Base-by-base conservation (phyloP, 2,329 filamentous ascomycete species). In the Triangularia verruculosa region DNA sequence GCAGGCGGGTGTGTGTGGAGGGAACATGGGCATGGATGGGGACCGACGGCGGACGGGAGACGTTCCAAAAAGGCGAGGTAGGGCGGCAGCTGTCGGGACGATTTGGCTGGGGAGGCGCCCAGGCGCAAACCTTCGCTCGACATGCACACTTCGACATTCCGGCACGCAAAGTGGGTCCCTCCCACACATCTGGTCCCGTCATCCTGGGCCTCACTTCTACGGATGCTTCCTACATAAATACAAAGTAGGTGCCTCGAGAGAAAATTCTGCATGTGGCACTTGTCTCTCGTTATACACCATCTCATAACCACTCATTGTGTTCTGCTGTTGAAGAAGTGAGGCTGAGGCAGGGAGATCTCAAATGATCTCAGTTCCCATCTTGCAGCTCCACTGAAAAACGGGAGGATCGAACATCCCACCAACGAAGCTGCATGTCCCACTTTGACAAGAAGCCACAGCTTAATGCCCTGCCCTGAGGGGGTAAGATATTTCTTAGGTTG, bases 21-120 rank as follows among this genome's bases (percentile, higher is more conserved):
- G 61, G 64, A 61, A 61, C 59, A 67, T 67, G 68, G 64, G 62
- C 54, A 47, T 24, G 51, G 53, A 65, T 55, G 58, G 56, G 59
- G 66, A 61, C 53, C 59, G 57, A 64, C 62, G 64, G 62, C 60
- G 65, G 64, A 69, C 66, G 63, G 67, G 64, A 68, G 66, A 66
- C 61, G 65, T 66, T 57, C 59, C 47, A 63, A 61, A 59, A 64
- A 62, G 56, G 63, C 61, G 59, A 63, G 62, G 61, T 51, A 68
- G 65, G 62, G 66, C 68, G 69, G 68, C 62, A 67, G 65, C 63
- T 68, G 59, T 66, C 69, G 68, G 69, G 61, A 66, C 61, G 65
- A 64, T 64, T 65, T 54, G 39, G 39, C 39, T 67, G 66, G 61
- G 64, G 66, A 66, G 67, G 64, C 67, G 67, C 63, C 68, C 64